phyloP scores from a whole-genome alignment of 371 early-diverging fungal genomes.

The Mortierella sp. region DNA sequence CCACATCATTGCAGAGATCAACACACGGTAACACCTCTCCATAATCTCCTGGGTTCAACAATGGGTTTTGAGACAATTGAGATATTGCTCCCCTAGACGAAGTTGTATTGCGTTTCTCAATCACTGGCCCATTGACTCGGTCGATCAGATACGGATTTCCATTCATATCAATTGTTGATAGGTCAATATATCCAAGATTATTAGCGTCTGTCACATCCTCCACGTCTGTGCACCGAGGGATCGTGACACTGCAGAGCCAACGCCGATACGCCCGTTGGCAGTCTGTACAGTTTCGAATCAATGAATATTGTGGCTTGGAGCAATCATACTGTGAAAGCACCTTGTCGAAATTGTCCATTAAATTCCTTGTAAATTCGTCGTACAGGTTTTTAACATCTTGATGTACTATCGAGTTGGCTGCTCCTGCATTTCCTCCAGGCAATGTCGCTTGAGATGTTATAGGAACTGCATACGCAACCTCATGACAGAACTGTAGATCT shows the following conservation, averaged over 20 bases:
- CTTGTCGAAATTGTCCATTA: conserved; percentile 64
- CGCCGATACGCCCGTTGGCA: conserved; percentile 71
- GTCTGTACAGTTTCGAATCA: conserved; percentile 73
- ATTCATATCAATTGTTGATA: conserved; percentile 3
- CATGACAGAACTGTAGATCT: conserved; percentile 66
- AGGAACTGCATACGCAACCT: conserved; percentile 73
- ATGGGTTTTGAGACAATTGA: conserved; percentile 27
- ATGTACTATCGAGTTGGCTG: conserved; percentile 18
- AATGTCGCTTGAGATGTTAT: conserved; percentile 36
- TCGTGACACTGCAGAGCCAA: conserved; percentile 75
- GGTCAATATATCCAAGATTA: conserved; percentile 23
- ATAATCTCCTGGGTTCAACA: conserved; percentile 61
- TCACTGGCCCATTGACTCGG: conserved; percentile 37
- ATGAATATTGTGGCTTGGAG: conserved; percentile 66
- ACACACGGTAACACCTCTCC: conserved; percentile 73
- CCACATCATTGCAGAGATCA: conserved; percentile 74
- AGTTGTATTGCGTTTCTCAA: conserved; percentile 53
- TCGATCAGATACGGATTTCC: conserved; percentile 52
- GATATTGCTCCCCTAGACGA: conserved; percentile 40
- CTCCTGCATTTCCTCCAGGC: conserved; percentile 13
- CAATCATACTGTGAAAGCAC: conserved; percentile 73
- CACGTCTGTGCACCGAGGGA: conserved; percentile 70
- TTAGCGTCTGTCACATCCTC: conserved; percentile 33
- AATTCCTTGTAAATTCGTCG: conserved; percentile 59
- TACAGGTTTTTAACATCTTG: conserved; percentile 58